These are phyloP conservation scores for Apophysomyces elegans DNA, from an alignment of 371 early-diverging fungal species.

Conservation along the genomic window DNA sequence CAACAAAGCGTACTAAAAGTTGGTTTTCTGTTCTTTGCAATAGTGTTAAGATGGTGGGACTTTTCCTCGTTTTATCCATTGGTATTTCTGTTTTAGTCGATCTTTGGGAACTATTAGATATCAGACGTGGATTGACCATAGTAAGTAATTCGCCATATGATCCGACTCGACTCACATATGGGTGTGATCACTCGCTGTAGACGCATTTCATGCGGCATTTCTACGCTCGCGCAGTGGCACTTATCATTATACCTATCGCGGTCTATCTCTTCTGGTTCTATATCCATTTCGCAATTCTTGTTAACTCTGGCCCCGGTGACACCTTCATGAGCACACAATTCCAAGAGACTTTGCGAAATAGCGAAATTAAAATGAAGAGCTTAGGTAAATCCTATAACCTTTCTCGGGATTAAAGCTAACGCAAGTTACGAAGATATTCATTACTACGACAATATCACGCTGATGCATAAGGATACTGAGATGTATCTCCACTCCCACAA, in stretches of 20 bases:
- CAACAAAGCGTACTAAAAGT: not conserved
- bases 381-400: conserved; percentile 31
- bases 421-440: conserved; percentile 61
- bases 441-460: conserved; percentile 80
- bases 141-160: conserved; percentile 31
- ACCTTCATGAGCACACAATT: conserved; percentile 90
- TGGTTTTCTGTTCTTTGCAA: conserved; percentile 4
- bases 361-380: conserved; percentile 64
- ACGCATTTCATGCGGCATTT: conserved; percentile 69
- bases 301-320: conserved; percentile 91
- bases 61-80: conserved; percentile 83
- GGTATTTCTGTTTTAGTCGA: conserved; percentile 89
- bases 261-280: conserved; percentile 82
- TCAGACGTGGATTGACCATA: conserved; percentile 75
- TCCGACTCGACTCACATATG: not conserved
- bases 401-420: not conserved
- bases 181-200: conserved; percentile 32
- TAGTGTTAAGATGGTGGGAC: conserved; percentile 96
- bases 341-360: conserved; percentile 88
- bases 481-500: conserved; percentile 85
- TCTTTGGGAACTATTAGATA: conserved; percentile 91
- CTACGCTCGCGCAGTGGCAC: conserved; percentile 63
- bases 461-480: conserved; percentile 78
- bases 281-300: conserved; percentile 81
- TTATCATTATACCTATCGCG: conserved; percentile 79